Evolutionary conservation across 805 yeast genomes (phyloP).

Genomic region (Clavispora carvajalis): DNA sequence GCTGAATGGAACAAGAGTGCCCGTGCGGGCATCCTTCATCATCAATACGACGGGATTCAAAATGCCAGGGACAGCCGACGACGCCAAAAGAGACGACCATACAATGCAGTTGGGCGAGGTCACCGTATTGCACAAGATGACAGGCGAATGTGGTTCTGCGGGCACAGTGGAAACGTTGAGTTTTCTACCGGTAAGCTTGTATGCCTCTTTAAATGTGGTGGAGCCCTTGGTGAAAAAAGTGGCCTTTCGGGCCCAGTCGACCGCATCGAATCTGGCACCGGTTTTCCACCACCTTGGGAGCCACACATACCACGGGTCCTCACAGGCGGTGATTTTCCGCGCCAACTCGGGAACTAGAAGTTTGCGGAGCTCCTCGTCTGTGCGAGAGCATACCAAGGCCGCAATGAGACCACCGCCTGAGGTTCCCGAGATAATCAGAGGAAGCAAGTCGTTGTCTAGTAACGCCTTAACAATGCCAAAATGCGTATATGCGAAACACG

Average conservation of each 20-base stretch:
- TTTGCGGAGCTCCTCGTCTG: constrained; percentile 56
- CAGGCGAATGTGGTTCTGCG: constrained; percentile 77
- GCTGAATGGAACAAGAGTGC: constrained; percentile 56
- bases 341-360: constrained; percentile 60
- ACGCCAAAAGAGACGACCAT: constrained; percentile 75
- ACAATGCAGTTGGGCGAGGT: constrained; percentile 77
- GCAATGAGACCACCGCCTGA: constrained; percentile 81
- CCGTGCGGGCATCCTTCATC: constrained; percentile 48
- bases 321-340: constrained; percentile 61
- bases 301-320: constrained; percentile 57
- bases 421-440: constrained; percentile 69
- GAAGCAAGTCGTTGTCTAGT: constrained; percentile 60
- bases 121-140: constrained; percentile 67
- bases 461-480: constrained; percentile 72
- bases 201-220: constrained; percentile 66
- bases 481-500: constrained; percentile 71
- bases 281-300: constrained; percentile 62
- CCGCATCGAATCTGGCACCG: constrained; percentile 74
- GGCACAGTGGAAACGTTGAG: constrained; percentile 77
- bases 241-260: constrained; percentile 66
- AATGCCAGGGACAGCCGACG: constrained; percentile 81
- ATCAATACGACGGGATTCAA: constrained; percentile 73
- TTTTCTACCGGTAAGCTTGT: constrained; percentile 60
- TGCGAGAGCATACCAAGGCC: constrained; percentile 63
- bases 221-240: constrained; percentile 72